phyloP scores from a whole-genome alignment of 345 rosid species.

The Citrus mangshanensis region DNA sequence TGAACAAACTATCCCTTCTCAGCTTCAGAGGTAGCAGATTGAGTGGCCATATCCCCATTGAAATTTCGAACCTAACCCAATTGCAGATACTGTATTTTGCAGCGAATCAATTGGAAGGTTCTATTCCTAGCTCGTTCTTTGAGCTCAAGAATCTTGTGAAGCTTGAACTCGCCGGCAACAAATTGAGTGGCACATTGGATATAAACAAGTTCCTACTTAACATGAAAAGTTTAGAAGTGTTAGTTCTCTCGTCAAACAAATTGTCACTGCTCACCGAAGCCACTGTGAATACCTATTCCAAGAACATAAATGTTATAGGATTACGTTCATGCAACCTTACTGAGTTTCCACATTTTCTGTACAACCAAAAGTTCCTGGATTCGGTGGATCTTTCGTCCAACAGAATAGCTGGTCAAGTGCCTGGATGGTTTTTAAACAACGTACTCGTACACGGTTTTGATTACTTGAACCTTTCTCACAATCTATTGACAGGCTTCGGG shows the following conservation, averaged over 20 bases:
- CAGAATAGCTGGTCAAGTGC: slow-evolving; percentile 11
- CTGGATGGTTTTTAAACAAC: neutral
- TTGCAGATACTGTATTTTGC: neutral
- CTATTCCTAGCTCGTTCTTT: slow-evolving; percentile 13
- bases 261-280: neutral
- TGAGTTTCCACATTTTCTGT: slow-evolving; percentile 25
- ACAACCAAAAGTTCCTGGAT: neutral
- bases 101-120: slow-evolving; percentile 5
- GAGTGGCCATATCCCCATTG: neutral
- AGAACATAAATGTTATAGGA: accelerated
- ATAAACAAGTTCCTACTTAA: neutral
- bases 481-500: slow-evolving; percentile 11
- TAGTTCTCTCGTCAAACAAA: slow-evolving; percentile 18
- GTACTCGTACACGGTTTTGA: neutral
- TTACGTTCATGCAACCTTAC: slow-evolving; percentile 4
- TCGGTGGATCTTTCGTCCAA: slow-evolving; percentile 17
- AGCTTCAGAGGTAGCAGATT: neutral
- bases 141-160: neutral
- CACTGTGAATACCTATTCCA: neutral
- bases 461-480: neutral
- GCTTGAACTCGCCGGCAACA: neutral
- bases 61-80: neutral
- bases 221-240: neutral
- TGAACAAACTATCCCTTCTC: neutral
- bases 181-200: slow-evolving; percentile 9